These are phyloP conservation scores for Penicillium thymicola DNA, from an alignment of 2,329 filamentous ascomycete genomes.

Conservation along the genomic window DNA sequence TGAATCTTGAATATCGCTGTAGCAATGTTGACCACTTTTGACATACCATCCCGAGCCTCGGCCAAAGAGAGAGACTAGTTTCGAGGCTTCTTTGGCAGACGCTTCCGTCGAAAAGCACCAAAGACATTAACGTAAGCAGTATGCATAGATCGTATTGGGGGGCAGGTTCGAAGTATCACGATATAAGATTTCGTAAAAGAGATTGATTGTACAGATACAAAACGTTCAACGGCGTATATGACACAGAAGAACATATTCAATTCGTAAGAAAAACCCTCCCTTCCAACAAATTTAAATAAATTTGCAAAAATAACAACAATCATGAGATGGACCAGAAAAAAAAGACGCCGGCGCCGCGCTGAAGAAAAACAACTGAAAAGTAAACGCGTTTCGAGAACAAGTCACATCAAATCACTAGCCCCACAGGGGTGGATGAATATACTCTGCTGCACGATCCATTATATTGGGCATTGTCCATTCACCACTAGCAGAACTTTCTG, in stretches of 20 bases:
- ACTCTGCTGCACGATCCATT: constrained; percentile 47
- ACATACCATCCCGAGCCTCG: not conserved
- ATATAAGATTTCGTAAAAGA: not conserved
- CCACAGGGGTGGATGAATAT: constrained; percentile 49
- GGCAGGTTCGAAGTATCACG: not conserved
- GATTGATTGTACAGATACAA: constrained; percentile 4
- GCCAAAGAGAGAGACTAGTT: not conserved
- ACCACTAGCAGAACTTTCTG: constrained; percentile 46
- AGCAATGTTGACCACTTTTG: not conserved
- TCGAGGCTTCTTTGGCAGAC: not conserved
- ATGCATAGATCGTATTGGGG: not conserved
- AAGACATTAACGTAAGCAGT: not conserved
- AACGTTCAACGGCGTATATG: not conserved
- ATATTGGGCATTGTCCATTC: constrained; percentile 48
- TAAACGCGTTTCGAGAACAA: not conserved
- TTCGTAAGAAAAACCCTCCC: not conserved
- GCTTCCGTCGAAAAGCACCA: not conserved
- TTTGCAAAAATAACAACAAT: not conserved
- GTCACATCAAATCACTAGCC: constrained; percentile 18
- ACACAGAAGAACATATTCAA: not conserved
- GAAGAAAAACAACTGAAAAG: constrained; percentile 3
- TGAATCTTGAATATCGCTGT: not conserved
- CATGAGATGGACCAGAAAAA: constrained; percentile 8
- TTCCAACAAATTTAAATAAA: not conserved
- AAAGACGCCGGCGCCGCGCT: constrained; percentile 12